These are phyloP conservation scores for Leishmania major DNA, from an alignment of 208 protist species.

Conservation along the genomic window DNA sequence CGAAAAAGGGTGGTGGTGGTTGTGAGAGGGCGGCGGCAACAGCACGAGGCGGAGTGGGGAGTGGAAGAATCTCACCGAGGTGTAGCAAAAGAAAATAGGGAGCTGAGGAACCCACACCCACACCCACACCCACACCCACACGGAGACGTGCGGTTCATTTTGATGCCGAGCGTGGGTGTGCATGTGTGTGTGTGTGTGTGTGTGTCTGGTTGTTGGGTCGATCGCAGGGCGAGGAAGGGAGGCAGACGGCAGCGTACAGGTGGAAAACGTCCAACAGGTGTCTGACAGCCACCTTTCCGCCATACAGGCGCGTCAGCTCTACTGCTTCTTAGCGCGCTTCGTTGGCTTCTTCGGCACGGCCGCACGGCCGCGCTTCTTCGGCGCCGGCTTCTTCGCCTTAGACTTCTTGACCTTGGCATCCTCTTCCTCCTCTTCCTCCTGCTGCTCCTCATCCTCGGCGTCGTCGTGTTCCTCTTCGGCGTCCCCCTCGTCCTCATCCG, in stretches of 20 bases:
- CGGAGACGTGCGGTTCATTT: no score
- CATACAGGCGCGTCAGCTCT: not conserved
- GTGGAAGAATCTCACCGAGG: not conserved
- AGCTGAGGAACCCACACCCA: not conserved
- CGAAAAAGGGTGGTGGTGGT: not conserved
- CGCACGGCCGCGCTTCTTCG: slow-evolving; percentile 39
- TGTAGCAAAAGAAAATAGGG: not conserved
- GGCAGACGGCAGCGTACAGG: not conserved
- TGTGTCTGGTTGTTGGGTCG: not conserved
- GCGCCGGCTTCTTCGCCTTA: slow-evolving; percentile 18
- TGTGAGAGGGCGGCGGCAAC: not conserved
- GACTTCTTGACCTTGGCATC: slow-evolving; percentile 24
- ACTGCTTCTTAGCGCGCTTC: slow-evolving; percentile 63
- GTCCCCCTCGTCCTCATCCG: slow-evolving; percentile 7
- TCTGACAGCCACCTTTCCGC: not conserved
- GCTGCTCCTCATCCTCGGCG: slow-evolving; percentile 18
- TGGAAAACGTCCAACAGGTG: no score
- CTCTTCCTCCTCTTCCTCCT: slow-evolving; percentile 9
- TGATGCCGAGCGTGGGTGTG: not conserved
- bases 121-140: not conserved
- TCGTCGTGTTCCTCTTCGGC: slow-evolving; percentile 8
- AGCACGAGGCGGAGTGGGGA: not conserved
- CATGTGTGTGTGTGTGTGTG: not conserved
- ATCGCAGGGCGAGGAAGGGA: not conserved
- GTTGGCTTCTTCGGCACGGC: slow-evolving; percentile 39